Evolutionary conservation across 225 moss, liverwort and hornwort species (phyloP), one percentile per base, ranked within the genome.

Genomic region (Marchantia paleacea): DNA sequence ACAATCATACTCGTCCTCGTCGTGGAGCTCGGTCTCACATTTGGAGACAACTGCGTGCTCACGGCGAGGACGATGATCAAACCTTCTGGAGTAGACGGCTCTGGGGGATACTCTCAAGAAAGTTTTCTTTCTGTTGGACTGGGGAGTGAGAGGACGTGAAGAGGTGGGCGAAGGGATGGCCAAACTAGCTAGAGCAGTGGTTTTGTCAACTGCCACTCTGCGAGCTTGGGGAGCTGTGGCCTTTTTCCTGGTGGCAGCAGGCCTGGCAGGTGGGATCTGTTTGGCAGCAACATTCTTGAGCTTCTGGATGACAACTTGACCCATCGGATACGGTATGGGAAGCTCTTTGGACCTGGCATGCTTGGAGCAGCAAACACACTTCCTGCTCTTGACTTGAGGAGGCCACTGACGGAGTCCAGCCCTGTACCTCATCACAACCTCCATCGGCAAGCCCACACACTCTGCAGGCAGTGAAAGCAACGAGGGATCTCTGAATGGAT

Each of bases 361-460:
- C 16, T 73, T 78, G 16, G 55, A 78, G 53, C 67, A 74, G 55
- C 72, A 65, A 10, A 58, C 50, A 28, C 62, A 81, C 4, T 31
- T 77, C 16, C 19, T 72, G 30, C 28, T 81, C 75, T 78, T 81
- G 19, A 64, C 22, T 48, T 61, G 66, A 16, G 22, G 29, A 77
- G 29, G 57, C 55, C 30, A 26, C 16, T 22, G 54, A 64, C 63
- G 73, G 58, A 51, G 30, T 1, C 47, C 8, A 60, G 69, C 47
- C 29, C 75, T 53, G 62, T 16, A 31, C 39, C 55, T 62, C 25
- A 69, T 19, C 20, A 79, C 61, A 55, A 50, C 73, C 18, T 85
- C 80, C 61, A 63, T 52, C 11, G 78, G 81, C 57, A 79, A 49
- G 12, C 84, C 77, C n/a, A 72, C 72, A 8, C 72, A 48, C 26